These are phyloP conservation scores for Boletus sensibilis DNA, from an alignment of 768 basidiomycete species.

Conservation along the genomic window DNA sequence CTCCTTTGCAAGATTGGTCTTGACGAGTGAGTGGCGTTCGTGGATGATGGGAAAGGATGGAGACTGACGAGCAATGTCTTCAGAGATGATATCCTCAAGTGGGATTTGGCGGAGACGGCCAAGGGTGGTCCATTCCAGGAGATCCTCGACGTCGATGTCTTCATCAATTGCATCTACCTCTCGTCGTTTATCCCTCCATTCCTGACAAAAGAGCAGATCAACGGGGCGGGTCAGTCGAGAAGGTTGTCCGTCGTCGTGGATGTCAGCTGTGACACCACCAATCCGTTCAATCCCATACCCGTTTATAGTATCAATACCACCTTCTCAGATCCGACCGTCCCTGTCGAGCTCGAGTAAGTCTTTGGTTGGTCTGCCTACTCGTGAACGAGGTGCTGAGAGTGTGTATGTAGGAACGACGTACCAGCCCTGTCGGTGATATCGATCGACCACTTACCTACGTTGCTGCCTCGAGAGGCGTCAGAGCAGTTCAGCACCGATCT, in stretches of 20 bases:
- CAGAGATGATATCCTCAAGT: conserved; percentile 93
- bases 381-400: conserved; percentile 1
- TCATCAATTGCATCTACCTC: conserved; percentile 99
- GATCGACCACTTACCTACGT: conserved; percentile 94
- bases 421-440: conserved; percentile 83
- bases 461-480: conserved; percentile 93
- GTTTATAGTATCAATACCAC: conserved; percentile 94
- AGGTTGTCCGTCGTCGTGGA: conserved; percentile 85
- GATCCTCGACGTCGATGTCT: conserved; percentile 94
- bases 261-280: conserved; percentile 98
- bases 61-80: not conserved
- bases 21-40: conserved; percentile 64
- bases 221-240: conserved; percentile 65
- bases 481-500: conserved; percentile 93
- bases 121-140: conserved; percentile 96
- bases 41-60: not conserved
- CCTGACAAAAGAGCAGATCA: conserved; percentile 66
- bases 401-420: conserved; percentile 48
- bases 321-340: conserved; percentile 87
- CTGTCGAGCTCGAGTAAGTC: conserved; percentile 77
- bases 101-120: conserved; percentile 96
- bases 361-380: not conserved
- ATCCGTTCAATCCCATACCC: conserved; percentile 97
- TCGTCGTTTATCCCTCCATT: conserved; percentile 85
- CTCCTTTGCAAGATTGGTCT: conserved; percentile 96